phyloP scores from a whole-genome alignment of 192 early-diverging fungal genomes.

The Rhizophlyctis rosea region DNA sequence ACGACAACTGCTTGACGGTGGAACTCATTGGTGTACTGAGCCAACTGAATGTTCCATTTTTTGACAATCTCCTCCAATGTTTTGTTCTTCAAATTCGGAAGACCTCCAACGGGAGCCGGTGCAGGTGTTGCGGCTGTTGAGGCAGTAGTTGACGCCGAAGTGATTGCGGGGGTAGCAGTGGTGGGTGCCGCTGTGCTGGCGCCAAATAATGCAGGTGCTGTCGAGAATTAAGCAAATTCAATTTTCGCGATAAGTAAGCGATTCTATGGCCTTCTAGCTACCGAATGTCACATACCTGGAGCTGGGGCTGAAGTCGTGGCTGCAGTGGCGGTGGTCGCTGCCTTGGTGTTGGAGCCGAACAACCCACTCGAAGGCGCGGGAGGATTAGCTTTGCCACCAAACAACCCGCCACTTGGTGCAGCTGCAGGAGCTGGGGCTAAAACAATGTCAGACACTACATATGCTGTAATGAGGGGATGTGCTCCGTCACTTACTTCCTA shows the following conservation, averaged over 20 bases:
- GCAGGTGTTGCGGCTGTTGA: conserved; percentile 35
- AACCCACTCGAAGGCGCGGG: conserved; percentile 14
- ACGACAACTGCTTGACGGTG: conserved; percentile 82
- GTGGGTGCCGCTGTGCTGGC: conserved; percentile 21
- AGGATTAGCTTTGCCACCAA: not conserved
- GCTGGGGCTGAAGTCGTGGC: conserved; percentile 18
- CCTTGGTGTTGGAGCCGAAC: conserved; percentile 20
- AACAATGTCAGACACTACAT: not conserved
- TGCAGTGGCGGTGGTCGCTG: conserved; percentile 23
- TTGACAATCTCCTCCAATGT: conserved; percentile 89
- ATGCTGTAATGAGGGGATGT: conserved; percentile 1
- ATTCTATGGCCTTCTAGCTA: not conserved
- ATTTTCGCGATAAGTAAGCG: not conserved
- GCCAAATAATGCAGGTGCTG: not conserved
- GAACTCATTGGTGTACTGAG: conserved; percentile 76
- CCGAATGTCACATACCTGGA: too few relatives aligned
- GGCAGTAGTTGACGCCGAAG: conserved; percentile 20
- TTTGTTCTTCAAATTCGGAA: conserved; percentile 67
- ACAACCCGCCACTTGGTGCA: conserved; percentile 12
- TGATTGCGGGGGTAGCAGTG: conserved; percentile 3
- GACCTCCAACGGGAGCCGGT: conserved; percentile 27
- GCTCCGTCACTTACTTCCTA: conserved; percentile 14
- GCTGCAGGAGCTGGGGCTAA: conserved; percentile 27
- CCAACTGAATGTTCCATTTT: conserved; percentile 84
- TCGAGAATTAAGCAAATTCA: not conserved